Evolutionary conservation across 1,284 basidiomycete genomes (phyloP).

Genomic region (Naganishia cerealis): DNA sequence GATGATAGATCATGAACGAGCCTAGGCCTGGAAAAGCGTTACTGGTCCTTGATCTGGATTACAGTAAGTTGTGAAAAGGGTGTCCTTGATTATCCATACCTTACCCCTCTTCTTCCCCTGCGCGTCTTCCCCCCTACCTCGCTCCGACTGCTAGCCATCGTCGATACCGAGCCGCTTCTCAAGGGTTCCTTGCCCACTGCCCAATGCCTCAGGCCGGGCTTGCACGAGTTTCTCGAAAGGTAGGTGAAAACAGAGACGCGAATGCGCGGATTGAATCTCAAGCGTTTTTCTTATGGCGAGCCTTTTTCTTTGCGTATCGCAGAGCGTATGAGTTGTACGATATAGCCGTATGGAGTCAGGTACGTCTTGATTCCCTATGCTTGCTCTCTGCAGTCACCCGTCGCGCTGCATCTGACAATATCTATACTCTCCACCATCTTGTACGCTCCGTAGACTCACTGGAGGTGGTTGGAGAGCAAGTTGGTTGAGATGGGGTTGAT

Average conservation of each 20-base stretch:
- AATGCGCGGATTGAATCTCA: neutral
- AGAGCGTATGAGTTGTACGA: constrained; percentile 77
- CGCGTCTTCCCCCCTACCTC: neutral
- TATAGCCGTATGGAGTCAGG: constrained; percentile 73
- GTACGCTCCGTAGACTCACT: constrained; percentile 64
- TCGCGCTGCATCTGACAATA: neutral
- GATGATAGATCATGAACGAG: constrained; percentile 66
- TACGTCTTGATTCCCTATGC: constrained; percentile 33
- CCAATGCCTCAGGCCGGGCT: constrained; percentile 75
- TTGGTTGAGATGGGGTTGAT: constrained; percentile 83
- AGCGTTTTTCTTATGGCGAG: neutral
- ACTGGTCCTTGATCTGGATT: constrained; percentile 84
- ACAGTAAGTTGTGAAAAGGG: constrained; percentile 59
- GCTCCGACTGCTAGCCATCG: constrained; percentile 61
- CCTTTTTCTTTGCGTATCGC: neutral
- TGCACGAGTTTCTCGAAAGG: constrained; percentile 73
- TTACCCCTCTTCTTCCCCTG: neutral
- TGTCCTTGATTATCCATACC: too few species aligned
- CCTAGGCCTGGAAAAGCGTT: constrained; percentile 73
- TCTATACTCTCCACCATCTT: constrained; percentile 52
- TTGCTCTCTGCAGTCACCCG: neutral
- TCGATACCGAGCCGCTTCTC: constrained; percentile 78
- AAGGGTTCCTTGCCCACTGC: constrained; percentile 71
- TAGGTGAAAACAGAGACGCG: constrained; percentile 27
- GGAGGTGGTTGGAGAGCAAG: constrained; percentile 90